phyloP scores from a whole-genome alignment of 805 yeast species.

The Cyberlindnera mycetangii region DNA sequence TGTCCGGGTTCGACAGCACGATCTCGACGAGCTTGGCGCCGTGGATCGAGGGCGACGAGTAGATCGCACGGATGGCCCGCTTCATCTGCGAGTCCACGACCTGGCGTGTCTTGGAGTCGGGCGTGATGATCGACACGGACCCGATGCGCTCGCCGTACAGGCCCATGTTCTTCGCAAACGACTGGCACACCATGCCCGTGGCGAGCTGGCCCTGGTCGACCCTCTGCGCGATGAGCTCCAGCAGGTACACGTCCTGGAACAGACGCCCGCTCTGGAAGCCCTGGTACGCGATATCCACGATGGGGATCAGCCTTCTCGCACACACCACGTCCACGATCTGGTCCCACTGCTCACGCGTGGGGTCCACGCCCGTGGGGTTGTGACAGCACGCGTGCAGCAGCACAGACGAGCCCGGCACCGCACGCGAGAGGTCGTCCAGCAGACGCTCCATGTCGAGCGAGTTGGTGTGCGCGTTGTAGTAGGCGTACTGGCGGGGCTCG shows the following conservation, averaged over 20 bases:
- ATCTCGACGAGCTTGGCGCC: slow-evolving; percentile 87
- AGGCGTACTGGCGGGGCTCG: slow-evolving; percentile 57
- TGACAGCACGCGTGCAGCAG: slow-evolving; percentile 94
- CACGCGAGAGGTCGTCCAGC: slow-evolving; percentile 52
- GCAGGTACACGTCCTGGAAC: slow-evolving; percentile 62
- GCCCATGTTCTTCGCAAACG: slow-evolving; percentile 94
- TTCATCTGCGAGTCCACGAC: slow-evolving; percentile 76
- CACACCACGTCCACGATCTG: slow-evolving; percentile 62
- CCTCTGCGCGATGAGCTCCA: slow-evolving; percentile 42
- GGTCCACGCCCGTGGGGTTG: slow-evolving; percentile 96
- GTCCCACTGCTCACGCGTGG: slow-evolving; percentile 77
- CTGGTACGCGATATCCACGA: slow-evolving; percentile 93
- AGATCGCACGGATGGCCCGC: slow-evolving; percentile 78
- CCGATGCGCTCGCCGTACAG: slow-evolving; percentile 95
- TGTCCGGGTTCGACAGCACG: slow-evolving; percentile 58
- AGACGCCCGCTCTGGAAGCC: slow-evolving; percentile 89
- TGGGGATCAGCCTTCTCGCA: slow-evolving; percentile 62
- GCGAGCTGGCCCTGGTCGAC: slow-evolving; percentile 41
- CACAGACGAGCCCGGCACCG: slow-evolving; percentile 59
- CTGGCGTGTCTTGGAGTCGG: slow-evolving; percentile 47
- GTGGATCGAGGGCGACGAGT: slow-evolving; percentile 93
- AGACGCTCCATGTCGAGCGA: slow-evolving; percentile 64
- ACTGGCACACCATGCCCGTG: slow-evolving; percentile 71
- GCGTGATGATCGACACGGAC: slow-evolving; percentile 63
- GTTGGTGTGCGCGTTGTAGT: slow-evolving; percentile 63